Percentiles rank a stretch among this genome's conserved stretches.
phyloP scores from a whole-genome alignment of 2,329 filamentous ascomycete species.

The Botrytis porri region DNA sequence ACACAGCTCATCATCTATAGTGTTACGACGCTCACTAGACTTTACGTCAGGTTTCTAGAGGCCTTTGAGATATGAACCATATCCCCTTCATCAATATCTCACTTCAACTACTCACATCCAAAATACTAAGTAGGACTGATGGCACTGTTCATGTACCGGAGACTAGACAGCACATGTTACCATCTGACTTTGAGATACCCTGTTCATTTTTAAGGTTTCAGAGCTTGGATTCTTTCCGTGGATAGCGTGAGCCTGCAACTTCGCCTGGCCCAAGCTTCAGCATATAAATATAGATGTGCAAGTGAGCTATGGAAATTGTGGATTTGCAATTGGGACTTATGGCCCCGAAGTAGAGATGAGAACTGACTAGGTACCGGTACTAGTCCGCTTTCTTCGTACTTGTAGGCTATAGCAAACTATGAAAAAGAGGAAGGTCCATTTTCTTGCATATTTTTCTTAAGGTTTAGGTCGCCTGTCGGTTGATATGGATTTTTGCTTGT shows the following conservation, averaged over 20 bases:
- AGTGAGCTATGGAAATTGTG: constrained; percentile 1
- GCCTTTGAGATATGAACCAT: background rate
- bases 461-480: background rate
- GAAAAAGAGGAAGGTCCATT: background rate
- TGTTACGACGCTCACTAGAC: background rate
- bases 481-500: background rate
- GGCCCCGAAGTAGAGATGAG: background rate
- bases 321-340: background rate
- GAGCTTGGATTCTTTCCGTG: background rate
- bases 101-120: background rate
- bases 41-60: background rate
- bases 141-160: background rate
- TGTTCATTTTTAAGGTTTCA: background rate
- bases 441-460: background rate
- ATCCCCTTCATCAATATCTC: background rate
- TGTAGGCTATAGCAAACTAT: background rate
- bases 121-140: background rate
- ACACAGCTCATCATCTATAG: background rate
- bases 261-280: background rate
- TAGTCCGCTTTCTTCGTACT: background rate
- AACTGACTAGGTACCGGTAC: background rate
- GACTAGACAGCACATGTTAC: background rate
- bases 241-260: background rate
- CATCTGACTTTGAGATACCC: background rate
- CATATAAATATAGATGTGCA: background rate